Percentiles rank a stretch among this genome's conserved stretches.
Evolutionary conservation across 306 rosid genomes (phyloP).

Genomic region (Vigna nakashimae): DNA sequence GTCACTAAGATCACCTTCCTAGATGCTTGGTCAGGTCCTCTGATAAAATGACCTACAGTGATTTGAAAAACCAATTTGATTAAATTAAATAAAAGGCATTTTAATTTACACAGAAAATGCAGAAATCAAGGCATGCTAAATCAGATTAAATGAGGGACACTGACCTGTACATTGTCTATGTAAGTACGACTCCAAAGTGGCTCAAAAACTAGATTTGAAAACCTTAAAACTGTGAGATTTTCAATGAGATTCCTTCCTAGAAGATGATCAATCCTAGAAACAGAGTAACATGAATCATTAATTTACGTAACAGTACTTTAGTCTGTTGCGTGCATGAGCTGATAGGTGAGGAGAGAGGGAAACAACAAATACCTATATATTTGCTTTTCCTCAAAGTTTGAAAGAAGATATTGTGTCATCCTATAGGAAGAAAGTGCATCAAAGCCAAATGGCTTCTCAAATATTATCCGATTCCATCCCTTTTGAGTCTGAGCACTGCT

Average conservation of each 20-base stretch:
- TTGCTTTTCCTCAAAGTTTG: constrained; percentile 86
- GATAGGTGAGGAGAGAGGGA: constrained; percentile 27
- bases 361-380: constrained; percentile 69
- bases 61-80: constrained; percentile 27
- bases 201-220: constrained; percentile 91
- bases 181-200: constrained; percentile 89
- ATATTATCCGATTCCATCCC: constrained; percentile 94
- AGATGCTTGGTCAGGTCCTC: constrained; percentile 75
- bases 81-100: constrained; percentile 20
- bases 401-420: constrained; percentile 80
- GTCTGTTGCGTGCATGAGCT: constrained; percentile 24
- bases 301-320: constrained; percentile 17
- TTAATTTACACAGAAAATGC: neutral
- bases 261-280: constrained; percentile 94
- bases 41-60: constrained; percentile 75
- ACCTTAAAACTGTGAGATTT: constrained; percentile 93
- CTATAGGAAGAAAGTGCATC: constrained; percentile 73
- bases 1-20: constrained; percentile 67
- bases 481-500: constrained; percentile 77
- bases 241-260: constrained; percentile 93
- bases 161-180: constrained; percentile 84
- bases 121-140: constrained; percentile 21
- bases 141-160: constrained; percentile 34
- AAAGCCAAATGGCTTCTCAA: constrained; percentile 94
- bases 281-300: constrained; percentile 41